Conservation (phyloP, 768 basidiomycete species). For the Macrolepiota albuminosa region DNA sequence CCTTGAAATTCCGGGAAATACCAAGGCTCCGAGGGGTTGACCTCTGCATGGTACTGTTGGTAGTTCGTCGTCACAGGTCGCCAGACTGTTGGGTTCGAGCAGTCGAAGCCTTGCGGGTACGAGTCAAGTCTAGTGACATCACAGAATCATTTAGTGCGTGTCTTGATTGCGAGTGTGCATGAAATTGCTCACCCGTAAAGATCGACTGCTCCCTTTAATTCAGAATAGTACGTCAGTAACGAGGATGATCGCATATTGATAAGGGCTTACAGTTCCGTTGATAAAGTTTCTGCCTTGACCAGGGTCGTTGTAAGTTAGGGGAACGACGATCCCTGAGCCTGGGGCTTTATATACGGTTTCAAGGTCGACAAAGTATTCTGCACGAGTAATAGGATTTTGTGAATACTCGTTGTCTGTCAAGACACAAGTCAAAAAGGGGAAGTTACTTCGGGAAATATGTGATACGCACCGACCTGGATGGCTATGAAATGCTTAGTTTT, state of each 20-base stretch:
- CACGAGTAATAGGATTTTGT: constrained; percentile 39
- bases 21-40: constrained; percentile 52
- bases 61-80: constrained; percentile 59
- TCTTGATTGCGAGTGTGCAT: neutral
- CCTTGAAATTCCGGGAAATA: constrained; percentile 76
- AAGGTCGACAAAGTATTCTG: constrained; percentile 61
- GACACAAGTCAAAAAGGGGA: neutral
- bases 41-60: constrained; percentile 53
- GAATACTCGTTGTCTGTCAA: constrained; percentile 69
- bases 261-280: constrained; percentile 54
- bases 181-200: constrained; percentile 53
- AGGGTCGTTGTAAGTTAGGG: constrained; percentile 73
- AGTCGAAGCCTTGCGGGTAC: constrained; percentile 80
- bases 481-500: constrained; percentile 25
- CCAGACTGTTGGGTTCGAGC: constrained; percentile 69
- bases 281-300: constrained; percentile 55
- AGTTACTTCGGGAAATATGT: neutral
- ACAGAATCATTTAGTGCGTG: neutral
- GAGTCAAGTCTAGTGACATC: constrained; percentile 44
- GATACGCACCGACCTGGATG: constrained; percentile 46
- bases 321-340: constrained; percentile 56
- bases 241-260: neutral
- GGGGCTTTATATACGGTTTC: constrained; percentile 42
- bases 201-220: constrained; percentile 60
- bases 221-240: neutral